These are phyloP conservation scores for Ascomycota sp. DNA, from an alignment of 2,329 filamentous ascomycete genomes.

Conservation along the genomic window DNA sequence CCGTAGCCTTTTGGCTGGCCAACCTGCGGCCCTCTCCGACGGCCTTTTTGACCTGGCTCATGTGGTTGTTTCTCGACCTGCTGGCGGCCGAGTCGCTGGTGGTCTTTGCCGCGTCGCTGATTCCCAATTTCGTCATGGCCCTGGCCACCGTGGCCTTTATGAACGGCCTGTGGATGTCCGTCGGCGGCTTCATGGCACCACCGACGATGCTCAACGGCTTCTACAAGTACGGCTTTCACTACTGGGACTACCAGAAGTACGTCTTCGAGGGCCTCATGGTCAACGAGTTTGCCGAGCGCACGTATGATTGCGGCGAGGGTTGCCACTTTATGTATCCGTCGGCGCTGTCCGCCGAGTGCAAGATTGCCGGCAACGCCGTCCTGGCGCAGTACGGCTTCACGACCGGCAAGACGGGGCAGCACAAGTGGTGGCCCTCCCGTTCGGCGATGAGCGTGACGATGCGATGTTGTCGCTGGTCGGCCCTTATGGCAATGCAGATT, in stretches of 20 bases:
- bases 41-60: conserved; percentile 58
- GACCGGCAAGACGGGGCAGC: no score
- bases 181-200: conserved; percentile 63
- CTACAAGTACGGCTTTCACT: conserved; percentile 74
- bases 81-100: conserved; percentile 68
- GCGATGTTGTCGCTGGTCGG: no score
- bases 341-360: no score
- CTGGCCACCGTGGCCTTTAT: conserved; percentile 67
- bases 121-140: conserved; percentile 62
- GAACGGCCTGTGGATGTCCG: conserved; percentile 79
- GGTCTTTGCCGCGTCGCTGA: conserved; percentile 50
- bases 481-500: no score
- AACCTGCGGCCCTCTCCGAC: conserved; percentile 46
- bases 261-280: conserved; percentile 91
- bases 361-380: no score
- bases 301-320: conserved; percentile 23
- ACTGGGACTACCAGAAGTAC: conserved; percentile 72
- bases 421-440: no score
- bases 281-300: conserved; percentile 53
- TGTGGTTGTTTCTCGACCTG: conserved; percentile 75
- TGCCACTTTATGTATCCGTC: no score
- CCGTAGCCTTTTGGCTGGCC: conserved; percentile 60
- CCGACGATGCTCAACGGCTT: conserved; percentile 57
- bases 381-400: no score
- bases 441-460: no score